A percentile compares a stretch with the other conserved stretches of the same genome.
phyloP scores from a whole-genome alignment of 2,329 filamentous ascomycete species.

The Fusarium cicatricum region DNA sequence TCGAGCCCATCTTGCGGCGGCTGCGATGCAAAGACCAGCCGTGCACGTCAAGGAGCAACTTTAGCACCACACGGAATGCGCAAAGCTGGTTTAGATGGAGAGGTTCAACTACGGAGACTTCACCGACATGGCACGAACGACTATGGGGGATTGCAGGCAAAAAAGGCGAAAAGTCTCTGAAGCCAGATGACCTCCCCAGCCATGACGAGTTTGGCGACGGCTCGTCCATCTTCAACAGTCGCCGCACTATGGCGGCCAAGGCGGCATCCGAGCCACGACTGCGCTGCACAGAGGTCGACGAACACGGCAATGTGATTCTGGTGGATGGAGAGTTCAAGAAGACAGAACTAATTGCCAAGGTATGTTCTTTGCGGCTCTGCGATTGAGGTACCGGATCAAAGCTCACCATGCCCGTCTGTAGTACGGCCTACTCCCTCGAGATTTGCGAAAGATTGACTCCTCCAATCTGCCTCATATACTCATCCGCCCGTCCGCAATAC shows the following conservation, averaged over 20 bases:
- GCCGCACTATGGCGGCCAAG: constrained; percentile 76
- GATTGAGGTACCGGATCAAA: background rate
- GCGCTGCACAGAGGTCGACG: constrained; percentile 94
- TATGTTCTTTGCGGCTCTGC: constrained; percentile 47
- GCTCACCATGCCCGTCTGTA: constrained; percentile 46
- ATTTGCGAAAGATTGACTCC: constrained; percentile 97
- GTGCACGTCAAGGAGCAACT: constrained; percentile 28
- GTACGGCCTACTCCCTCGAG: constrained; percentile 92
- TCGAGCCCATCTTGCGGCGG: constrained; percentile 33
- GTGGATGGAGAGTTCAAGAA: constrained; percentile 98
- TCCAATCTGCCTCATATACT: constrained; percentile 95
- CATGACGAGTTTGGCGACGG: constrained; percentile 66
- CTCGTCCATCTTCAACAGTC: constrained; percentile 69
- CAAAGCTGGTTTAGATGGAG: constrained; percentile 36
- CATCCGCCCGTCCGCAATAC: constrained; percentile 88
- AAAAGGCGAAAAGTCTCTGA: constrained; percentile 53
- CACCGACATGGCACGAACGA: constrained; percentile 57
- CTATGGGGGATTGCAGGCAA: constrained; percentile 55
- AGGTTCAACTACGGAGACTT: constrained; percentile 30
- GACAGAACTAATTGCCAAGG: constrained; percentile 94
- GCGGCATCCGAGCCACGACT: constrained; percentile 85
- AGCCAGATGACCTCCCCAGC: constrained; percentile 66
- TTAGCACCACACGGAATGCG: constrained; percentile 43
- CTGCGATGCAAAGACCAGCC: constrained; percentile 14
- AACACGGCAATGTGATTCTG: constrained; percentile 88